phyloP scores from a whole-genome alignment of 176 grass and related monocot genomes.

The Thalia dealbata region DNA sequence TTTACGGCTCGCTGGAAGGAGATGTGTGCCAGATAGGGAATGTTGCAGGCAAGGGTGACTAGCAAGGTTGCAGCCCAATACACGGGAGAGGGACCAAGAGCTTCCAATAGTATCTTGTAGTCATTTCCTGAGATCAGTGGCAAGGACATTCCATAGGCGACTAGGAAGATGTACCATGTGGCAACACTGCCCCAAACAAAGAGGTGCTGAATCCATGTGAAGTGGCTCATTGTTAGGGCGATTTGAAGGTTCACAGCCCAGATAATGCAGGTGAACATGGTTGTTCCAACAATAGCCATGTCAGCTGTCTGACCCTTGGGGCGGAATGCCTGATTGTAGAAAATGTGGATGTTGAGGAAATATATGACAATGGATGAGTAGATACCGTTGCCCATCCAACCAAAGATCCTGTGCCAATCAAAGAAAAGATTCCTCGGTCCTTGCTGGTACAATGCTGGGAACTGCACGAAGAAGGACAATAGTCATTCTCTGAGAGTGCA shows the following conservation, averaged over 20 bases:
- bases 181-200: conserved; percentile 89
- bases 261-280: conserved; percentile 98
- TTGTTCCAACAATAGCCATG: conserved; percentile 83
- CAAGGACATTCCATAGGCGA: conserved; percentile 49
- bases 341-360: conserved; percentile 85
- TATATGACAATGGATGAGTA: conserved; percentile 84
- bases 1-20: conserved; percentile 82
- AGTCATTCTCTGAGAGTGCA: no score
- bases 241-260: conserved; percentile 98
- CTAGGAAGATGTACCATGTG: conserved; percentile 84
- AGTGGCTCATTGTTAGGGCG: conserved; percentile 93
- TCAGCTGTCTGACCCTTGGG: conserved; percentile 67
- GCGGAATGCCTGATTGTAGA: conserved; percentile 65
- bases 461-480: conserved; percentile 38
- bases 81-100: conserved; percentile 63
- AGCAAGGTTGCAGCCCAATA: conserved; percentile 69
- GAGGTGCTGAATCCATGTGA: conserved; percentile 96
- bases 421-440: conserved; percentile 97
- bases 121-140: conserved; percentile 42
- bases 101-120: conserved; percentile 64
- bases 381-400: conserved; percentile 94
- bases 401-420: conserved; percentile 88
- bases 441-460: conserved; percentile 96
- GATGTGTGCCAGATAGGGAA: conserved; percentile 82
- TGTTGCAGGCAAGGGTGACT: conserved; percentile 67